Evolutionary conservation across 179 eudicot genomes (phyloP), one percentile per base, ranked within the genome.

Genomic region (Beta corolliflora): DNA sequence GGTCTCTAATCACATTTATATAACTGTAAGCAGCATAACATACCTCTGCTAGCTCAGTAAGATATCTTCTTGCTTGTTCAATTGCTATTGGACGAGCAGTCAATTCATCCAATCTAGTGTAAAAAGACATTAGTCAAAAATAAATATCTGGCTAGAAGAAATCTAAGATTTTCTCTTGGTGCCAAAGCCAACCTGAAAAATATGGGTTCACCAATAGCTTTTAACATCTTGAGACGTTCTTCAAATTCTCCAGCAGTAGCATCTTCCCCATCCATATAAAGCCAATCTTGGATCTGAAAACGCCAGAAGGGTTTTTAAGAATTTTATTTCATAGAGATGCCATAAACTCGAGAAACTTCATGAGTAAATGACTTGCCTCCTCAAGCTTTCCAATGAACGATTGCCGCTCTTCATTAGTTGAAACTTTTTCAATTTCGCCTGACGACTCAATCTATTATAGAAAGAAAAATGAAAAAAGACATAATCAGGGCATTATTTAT

Each of bases 201-300:
- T 79, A 96, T 96, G 65, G 97, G 98, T 73, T 94, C 97, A 75
- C 99, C 97, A 85, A 94, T 88, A 83, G 97, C 87, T 88, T 92
- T 96, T 80, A 96, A 85, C 80, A 54, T 88, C 84, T 96, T 90
- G n/a, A 94, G 86, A 41, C 88, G 97, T 79, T 92, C 89, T 88
- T 92, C 90, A 84, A 96, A 96, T 80, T 92, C 93, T 77, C 84
- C 79, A 44, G 93, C 97, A 63, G 90, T 86, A 73, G 97, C 99
- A 88, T 96, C 98, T 92, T 96, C 99, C 21, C 99, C 99, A 84
- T 94, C 99, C 83, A 90, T 92, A 86, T 96, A 96, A 80, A 96
- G 88, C 99, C 99, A 96, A 48, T 94, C 98, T 85, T 96, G 94
- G 84, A 91, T 94, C 99, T 96, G 90, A 75, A 85, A 66, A 11